phyloP scores from a whole-genome alignment of 2,329 filamentous ascomycete genomes.

The Tolypocladium tropicale region DNA sequence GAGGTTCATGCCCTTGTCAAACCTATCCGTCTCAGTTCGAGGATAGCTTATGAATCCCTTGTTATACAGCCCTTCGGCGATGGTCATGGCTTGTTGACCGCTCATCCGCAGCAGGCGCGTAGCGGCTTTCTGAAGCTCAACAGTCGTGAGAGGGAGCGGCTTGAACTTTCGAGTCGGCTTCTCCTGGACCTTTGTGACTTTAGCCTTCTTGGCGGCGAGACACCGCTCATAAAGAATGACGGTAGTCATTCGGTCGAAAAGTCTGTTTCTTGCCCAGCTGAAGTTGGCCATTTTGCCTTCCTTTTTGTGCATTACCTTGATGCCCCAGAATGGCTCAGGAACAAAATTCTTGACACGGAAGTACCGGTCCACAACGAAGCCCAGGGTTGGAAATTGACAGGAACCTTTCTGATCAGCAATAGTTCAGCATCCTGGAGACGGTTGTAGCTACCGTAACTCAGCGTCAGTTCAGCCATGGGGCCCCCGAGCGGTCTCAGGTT shows the following conservation, averaged over 20 bases:
- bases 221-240: constrained; percentile 80
- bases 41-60: constrained; percentile 97
- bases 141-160: constrained; percentile 84
- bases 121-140: constrained; percentile 93
- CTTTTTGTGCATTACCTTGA: constrained; percentile 71
- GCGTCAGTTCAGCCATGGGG: constrained; percentile 50
- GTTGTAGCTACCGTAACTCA: constrained; percentile 64
- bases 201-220: constrained; percentile 63
- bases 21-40: constrained; percentile 92
- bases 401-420: constrained; percentile 44
- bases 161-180: constrained; percentile 93
- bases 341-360: constrained; percentile 90
- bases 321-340: constrained; percentile 85
- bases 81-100: constrained; percentile 80
- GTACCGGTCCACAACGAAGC: constrained; percentile 94
- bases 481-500: constrained; percentile 65
- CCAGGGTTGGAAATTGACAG: constrained; percentile 93
- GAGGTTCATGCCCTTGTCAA: constrained; percentile 82
- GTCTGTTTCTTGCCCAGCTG: constrained; percentile 66
- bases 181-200: constrained; percentile 75
- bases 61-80: constrained; percentile 81
- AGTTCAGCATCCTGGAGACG: background rate
- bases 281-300: constrained; percentile 76
- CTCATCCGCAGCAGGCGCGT: constrained; percentile 83
- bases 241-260: constrained; percentile 81